phyloP scores from a whole-genome alignment of 306 rosid species.

The Calophaca sinica region DNA sequence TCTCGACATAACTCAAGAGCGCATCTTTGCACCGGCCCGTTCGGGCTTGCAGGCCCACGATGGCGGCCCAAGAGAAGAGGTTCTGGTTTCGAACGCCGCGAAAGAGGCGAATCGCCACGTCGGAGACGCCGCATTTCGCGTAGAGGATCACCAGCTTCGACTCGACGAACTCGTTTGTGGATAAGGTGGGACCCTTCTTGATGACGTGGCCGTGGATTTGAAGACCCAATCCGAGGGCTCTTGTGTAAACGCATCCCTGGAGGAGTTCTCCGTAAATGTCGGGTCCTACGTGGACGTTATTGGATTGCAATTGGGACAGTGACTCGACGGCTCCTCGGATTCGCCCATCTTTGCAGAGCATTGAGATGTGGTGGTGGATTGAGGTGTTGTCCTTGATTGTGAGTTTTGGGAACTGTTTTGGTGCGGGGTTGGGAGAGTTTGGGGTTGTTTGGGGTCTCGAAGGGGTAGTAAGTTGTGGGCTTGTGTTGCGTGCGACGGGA shows the following conservation, averaged over 20 bases:
- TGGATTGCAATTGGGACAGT: constrained; percentile 51
- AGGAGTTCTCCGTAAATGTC: constrained; percentile 75
- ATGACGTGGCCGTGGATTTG: constrained; percentile 76
- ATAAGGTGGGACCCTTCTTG: constrained; percentile 56
- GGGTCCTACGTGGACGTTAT: constrained; percentile 48
- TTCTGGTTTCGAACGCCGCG: constrained; percentile 48
- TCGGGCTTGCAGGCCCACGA: constrained; percentile 70
- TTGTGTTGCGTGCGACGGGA: constrained; percentile 46
- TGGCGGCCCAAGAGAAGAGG: constrained; percentile 87
- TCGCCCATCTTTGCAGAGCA: constrained; percentile 66
- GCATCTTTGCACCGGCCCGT: constrained; percentile 61
- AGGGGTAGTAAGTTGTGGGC: constrained; percentile 28
- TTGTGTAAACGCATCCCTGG: constrained; percentile 77
- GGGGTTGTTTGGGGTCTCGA: constrained; percentile 43
- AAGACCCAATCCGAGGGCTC: constrained; percentile 68
- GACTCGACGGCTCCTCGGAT: constrained; percentile 58
- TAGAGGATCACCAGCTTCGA: constrained; percentile 81
- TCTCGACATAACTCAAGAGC: constrained; percentile 55
- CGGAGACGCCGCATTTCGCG: constrained; percentile 61
- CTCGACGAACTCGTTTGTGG: constrained; percentile 59
- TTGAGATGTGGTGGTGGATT: constrained; percentile 43
- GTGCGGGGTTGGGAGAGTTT: constrained; percentile 35
- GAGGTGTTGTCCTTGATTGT: constrained; percentile 35
- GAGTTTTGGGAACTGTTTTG: constrained; percentile 46
- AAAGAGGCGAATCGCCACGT: constrained; percentile 59